Percentiles rank a stretch among this genome's conserved stretches.
Evolutionary conservation across 768 basidiomycete genomes (phyloP).

Genomic region (Russula sp.): DNA sequence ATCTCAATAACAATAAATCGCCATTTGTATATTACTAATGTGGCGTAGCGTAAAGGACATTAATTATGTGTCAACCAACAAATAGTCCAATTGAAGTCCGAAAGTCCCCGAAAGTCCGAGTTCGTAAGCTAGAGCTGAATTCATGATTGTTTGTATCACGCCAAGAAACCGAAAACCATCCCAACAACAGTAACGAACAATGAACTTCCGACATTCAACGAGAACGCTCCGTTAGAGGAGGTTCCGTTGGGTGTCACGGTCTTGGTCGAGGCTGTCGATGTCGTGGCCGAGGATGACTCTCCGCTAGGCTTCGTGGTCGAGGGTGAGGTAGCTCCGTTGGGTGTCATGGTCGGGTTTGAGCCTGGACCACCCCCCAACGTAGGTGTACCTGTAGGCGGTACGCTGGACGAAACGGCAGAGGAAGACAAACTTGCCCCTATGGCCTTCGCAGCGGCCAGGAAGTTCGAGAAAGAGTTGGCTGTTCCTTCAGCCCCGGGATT

Average conservation of each 20-base stretch:
- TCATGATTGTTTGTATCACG: slow-evolving; percentile 42
- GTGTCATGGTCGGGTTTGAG: background rate
- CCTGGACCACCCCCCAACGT: background rate
- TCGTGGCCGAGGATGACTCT: background rate
- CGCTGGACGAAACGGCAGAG: slow-evolving; percentile 25
- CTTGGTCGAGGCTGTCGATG: background rate
- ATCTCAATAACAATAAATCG: background rate
- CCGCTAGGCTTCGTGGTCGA: too few species aligned
- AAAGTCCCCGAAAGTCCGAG: background rate
- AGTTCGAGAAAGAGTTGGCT: slow-evolving; percentile 5
- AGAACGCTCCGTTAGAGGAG: background rate
- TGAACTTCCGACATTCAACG: slow-evolving; percentile 24
- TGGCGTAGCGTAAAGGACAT: too few species aligned
- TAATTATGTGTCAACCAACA: too few species aligned
- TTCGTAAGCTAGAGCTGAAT: background rate
- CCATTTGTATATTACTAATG: background rate
- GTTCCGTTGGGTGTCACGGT: background rate
- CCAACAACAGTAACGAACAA: slow-evolving; percentile 23
- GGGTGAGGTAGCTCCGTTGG: background rate
- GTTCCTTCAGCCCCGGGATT: slow-evolving; percentile 22
- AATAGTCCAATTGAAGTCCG: too few species aligned
- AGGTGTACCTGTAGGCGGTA: slow-evolving; percentile 29
- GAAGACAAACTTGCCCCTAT: background rate
- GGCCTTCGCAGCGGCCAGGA: slow-evolving; percentile 7
- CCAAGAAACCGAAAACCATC: slow-evolving; percentile 7